Evolutionary conservation across 306 rosid species (phyloP), one percentile per base, ranked within the genome.

Genomic region (Vigna reflexopilosa): DNA sequence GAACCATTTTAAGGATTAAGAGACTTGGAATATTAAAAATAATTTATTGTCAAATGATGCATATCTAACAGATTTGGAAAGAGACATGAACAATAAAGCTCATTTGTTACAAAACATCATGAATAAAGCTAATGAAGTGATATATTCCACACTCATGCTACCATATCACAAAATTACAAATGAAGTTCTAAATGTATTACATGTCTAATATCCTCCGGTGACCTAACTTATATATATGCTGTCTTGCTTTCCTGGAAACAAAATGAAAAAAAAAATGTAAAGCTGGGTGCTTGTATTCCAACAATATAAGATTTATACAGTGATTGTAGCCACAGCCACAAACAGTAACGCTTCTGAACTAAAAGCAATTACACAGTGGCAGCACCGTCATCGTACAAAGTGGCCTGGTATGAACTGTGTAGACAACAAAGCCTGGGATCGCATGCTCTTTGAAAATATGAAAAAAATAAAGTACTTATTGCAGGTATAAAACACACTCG

Each of bases 121-220:
- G 32, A 26, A 55, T 20, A 55, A 65, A 45, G 19, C 15, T 16
- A 52, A 22, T 24, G 10, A 63, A 17, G 9, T 7, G 67, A 78
- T 32, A 50, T 73, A 63, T 42, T 73, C 42, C 73, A 59, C 72
- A 42, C 56, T 30, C 61, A 70, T 70, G 66, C 66, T 50, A 70
- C 26, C 15, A 55, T 22, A 47, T 77, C 55, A 26, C 76, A 49
- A 68, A 81, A 56, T 77, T 73, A 82, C 81, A 80, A 67, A 86
- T 40, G 61, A 78, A 64, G 59, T 63, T 32, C 36, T 71, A 55
- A 62, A 72, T 8, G 72, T 47, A 70, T 70, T 32, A 30, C 38
- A 73, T 47, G 67, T 70, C 52, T 5, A 54, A 58, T 72, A 75
- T 76, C 77, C 79, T 28, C 52, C 30, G 1, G 57, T 17, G 15